Evolutionary conservation across 139 green algal species (phyloP).

Genomic region (Micromonas pusilla): DNA sequence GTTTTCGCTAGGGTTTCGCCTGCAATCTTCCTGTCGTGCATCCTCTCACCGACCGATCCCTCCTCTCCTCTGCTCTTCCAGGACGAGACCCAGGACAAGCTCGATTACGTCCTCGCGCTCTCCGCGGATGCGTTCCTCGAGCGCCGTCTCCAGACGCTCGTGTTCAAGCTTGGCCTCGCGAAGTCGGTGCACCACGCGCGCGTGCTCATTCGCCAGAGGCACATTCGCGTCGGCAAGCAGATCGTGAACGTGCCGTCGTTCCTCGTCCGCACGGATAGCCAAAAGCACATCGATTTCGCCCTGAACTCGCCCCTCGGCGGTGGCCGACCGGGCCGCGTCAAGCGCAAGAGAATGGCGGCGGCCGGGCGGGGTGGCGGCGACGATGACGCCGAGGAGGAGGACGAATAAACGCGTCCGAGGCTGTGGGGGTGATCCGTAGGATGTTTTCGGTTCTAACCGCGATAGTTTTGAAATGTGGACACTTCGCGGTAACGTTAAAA

Average conservation of each 20-base stretch:
- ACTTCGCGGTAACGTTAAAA: too few relatives aligned
- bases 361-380: conserved; percentile 38
- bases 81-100: conserved; percentile 85
- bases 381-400: conserved; percentile 44
- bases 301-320: conserved; percentile 94
- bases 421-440: too few relatives aligned
- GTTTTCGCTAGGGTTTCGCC: too few relatives aligned
- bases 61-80: not conserved
- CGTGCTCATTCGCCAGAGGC: conserved; percentile 94
- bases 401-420: not conserved
- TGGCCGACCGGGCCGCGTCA: conserved; percentile 89
- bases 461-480: too few relatives aligned
- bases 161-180: conserved; percentile 99
- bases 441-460: too few relatives aligned
- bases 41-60: not conserved
- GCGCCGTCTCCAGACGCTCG: conserved; percentile 88
- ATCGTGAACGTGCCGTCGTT: conserved; percentile 98
- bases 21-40: too few relatives aligned
- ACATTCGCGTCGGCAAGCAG: conserved; percentile 99
- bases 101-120: conserved; percentile 98
- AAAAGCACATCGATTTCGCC: conserved; percentile 99
- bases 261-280: conserved; percentile 92
- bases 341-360: conserved; percentile 57
- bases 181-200: conserved; percentile 98
- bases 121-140: conserved; percentile 80